Evolutionary conservation across 495 filamentous ascomycete species (phyloP), one percentile per base, ranked within the genome.

Genomic region (Tuber borchii): DNA sequence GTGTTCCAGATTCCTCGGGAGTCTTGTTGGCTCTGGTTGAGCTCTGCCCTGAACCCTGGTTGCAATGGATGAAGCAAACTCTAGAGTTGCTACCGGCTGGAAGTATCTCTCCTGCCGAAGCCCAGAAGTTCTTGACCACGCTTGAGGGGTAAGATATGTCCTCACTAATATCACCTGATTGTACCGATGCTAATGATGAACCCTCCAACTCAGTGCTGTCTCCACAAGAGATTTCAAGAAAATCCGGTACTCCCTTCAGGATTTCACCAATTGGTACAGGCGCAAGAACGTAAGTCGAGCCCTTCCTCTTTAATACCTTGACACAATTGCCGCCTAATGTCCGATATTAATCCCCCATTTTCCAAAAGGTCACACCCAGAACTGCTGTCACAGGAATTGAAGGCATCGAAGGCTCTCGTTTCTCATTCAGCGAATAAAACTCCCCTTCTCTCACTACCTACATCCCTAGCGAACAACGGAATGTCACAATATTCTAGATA

Each of bases 211-310:
- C 16, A 75, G 79, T 31, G 81, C 82, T 16, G 81, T 80, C 16
- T 39, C 76, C 20, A 73, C 71, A 43, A 74, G 76, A 17, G 82
- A 83, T 74, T 83, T 76, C 74, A 81, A 81, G 69, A 83, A 92
- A 84, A 91, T 99, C 61, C 88, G 96, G 34, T 89, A 88, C 46
- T 87, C 97, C 5, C 87, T 99, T 48, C 96, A 98, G 87, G 93
- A 99, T 84, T 99, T 99, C 83, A 97, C 96, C 10, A 97, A 93
- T 80, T 91, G 89, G 51, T 99, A 98, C 83, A 90, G 95, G 61
- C 86, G 96, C 79, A 88, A 97, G 79, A 97, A 99, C 84, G 92
- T 99, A 71, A 74, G 82, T 79, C 17, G 5, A 51, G 22, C 12
- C 40, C n/a, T 2, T 31, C 10, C 34, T 20, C 43, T 44, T 71